phyloP scores from a whole-genome alignment of 345 rosid species.

The Camelina laxa region DNA sequence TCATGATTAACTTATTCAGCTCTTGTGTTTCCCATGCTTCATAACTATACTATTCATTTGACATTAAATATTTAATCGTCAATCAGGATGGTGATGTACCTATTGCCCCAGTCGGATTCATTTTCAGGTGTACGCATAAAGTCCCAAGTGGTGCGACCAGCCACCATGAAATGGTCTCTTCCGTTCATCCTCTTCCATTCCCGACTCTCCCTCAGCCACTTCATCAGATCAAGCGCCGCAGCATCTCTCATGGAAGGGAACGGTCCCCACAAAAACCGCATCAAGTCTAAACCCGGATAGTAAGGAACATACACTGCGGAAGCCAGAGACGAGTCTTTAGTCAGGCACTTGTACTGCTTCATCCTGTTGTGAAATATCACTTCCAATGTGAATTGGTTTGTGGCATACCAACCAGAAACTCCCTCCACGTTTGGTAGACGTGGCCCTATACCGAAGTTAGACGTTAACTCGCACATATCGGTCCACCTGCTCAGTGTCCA shows the following conservation, averaged over 20 bases:
- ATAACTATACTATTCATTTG: too few relatives aligned
- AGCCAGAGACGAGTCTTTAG: constrained; percentile 67
- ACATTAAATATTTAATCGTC: background rate
- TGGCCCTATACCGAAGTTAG: constrained; percentile 70
- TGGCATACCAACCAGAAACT: constrained; percentile 69
- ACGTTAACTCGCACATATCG: constrained; percentile 60
- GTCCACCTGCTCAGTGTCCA: constrained; percentile 60
- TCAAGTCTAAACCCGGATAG: constrained; percentile 78
- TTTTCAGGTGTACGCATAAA: constrained; percentile 63
- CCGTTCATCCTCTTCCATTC: constrained; percentile 79
- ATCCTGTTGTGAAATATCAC: constrained; percentile 80
- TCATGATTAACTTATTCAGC: too few relatives aligned
- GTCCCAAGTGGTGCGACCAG: constrained; percentile 87
- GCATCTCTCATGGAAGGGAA: constrained; percentile 57
- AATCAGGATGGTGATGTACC: constrained; percentile 25
- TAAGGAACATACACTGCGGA: constrained; percentile 78
- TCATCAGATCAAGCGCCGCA: constrained; percentile 55
- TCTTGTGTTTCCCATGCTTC: too few relatives aligned
- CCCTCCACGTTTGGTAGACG: constrained; percentile 47
- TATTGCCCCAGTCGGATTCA: constrained; percentile 71
- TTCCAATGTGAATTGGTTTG: constrained; percentile 78
- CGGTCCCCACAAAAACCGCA: constrained; percentile 66
- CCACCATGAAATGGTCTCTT: constrained; percentile 82
- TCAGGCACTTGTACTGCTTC: constrained; percentile 77
- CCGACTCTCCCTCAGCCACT: constrained; percentile 61